Conservation (phyloP, 768 basidiomycete genomes). For the Hirschioporus abietinus region DNA sequence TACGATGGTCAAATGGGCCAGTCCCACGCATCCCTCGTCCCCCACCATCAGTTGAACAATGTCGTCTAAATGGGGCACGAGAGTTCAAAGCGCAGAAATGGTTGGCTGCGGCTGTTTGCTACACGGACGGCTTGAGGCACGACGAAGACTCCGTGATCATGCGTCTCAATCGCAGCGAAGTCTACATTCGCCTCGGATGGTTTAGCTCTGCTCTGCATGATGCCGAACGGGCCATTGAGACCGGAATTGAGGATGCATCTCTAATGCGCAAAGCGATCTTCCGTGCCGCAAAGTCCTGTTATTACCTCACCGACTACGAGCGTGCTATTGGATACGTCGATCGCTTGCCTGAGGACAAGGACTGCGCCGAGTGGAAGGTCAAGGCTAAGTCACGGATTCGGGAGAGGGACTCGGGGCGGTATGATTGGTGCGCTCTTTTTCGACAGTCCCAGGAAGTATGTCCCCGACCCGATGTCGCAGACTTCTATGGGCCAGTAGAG, state of each 20-base stretch:
- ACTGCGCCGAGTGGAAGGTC: background rate
- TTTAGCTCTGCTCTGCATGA: background rate
- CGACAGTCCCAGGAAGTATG: background rate
- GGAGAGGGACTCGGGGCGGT: background rate
- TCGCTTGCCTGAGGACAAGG: background rate
- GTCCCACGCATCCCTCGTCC: background rate
- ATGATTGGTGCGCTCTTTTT: background rate
- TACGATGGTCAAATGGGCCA: background rate
- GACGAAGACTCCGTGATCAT: background rate
- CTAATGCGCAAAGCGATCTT: background rate
- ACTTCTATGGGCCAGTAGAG: background rate
- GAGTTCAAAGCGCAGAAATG: slow-evolving; percentile 1
- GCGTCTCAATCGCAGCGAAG: background rate
- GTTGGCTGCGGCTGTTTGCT: background rate
- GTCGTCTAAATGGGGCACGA: background rate
- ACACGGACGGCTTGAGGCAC: background rate
- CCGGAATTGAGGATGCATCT: background rate
- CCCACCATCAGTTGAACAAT: background rate
- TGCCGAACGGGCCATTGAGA: background rate
- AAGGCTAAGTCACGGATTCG: background rate
- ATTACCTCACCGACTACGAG: background rate
- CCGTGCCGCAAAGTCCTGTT: background rate
- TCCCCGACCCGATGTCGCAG: background rate
- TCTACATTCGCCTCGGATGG: slow-evolving; percentile 1
- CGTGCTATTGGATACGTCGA: background rate